Conservation (phyloP, 2,329 filamentous ascomycete species). For the Tolypocladium tropicale region DNA sequence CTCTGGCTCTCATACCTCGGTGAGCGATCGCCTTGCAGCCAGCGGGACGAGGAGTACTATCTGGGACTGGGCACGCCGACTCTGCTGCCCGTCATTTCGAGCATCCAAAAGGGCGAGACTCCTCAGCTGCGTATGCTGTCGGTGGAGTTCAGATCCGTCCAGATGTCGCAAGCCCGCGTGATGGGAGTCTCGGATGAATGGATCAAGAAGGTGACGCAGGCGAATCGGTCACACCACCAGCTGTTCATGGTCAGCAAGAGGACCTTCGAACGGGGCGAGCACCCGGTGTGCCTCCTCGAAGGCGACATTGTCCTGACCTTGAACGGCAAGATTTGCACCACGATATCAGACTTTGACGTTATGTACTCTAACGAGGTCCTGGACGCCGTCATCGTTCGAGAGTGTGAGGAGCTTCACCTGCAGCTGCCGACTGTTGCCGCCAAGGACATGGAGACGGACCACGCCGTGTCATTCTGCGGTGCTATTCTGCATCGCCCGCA, state of each 20-base stretch:
- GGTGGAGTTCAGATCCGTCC: slow-evolving; percentile 87
- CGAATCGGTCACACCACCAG: slow-evolving; percentile 88
- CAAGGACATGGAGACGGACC: slow-evolving; percentile 83
- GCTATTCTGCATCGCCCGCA: slow-evolving; percentile 89
- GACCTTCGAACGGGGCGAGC: slow-evolving; percentile 47
- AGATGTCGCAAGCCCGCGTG: slow-evolving; percentile 92
- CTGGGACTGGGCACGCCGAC: slow-evolving; percentile 84
- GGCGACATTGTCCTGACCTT: slow-evolving; percentile 87
- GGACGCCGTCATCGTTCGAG: slow-evolving; percentile 77
- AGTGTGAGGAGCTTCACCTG: slow-evolving; percentile 68
- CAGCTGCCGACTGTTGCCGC: slow-evolving; percentile 78
- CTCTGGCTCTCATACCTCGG: slow-evolving; percentile 96
- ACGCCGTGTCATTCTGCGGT: slow-evolving; percentile 89
- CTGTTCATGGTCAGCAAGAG: slow-evolving; percentile 98
- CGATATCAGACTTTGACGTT: slow-evolving; percentile 83
- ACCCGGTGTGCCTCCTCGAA: slow-evolving; percentile 58
- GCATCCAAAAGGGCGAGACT: slow-evolving; percentile 69
- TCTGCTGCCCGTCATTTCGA: slow-evolving; percentile 75
- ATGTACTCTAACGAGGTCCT: slow-evolving; percentile 88
- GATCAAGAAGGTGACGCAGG: slow-evolving; percentile 81
- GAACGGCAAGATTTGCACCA: slow-evolving; percentile 86
- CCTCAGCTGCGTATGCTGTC: slow-evolving; percentile 85
- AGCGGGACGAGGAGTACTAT: slow-evolving; percentile 93
- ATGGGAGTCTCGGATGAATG: slow-evolving; percentile 96
- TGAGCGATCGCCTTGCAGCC: slow-evolving; percentile 66